Evolutionary conservation across 1,139 yeast genomes (phyloP).

Genomic region (Lodderomyces metapsilosis): DNA sequence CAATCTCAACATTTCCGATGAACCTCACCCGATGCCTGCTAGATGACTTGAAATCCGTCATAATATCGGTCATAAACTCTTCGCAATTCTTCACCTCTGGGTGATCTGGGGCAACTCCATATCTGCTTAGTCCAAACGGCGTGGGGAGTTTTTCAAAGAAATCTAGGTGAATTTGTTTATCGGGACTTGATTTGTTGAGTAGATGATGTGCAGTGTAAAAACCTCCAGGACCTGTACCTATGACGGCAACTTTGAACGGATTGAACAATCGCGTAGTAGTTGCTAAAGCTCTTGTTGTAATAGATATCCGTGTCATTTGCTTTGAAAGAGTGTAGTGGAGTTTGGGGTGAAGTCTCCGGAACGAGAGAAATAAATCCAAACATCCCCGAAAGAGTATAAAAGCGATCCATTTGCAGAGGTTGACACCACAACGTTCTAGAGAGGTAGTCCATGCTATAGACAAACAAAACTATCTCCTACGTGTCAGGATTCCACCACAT

Average conservation of each 20-base stretch:
- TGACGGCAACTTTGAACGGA: constrained; percentile 55
- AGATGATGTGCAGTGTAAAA: constrained; percentile 85
- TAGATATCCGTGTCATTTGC: constrained; percentile 1
- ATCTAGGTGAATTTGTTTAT: constrained; percentile 43
- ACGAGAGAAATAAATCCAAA: neutral
- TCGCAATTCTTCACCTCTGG: constrained; percentile 93
- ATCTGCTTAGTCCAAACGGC: constrained; percentile 88
- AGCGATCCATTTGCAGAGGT: too few relatives aligned
- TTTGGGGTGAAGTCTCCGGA: neutral
- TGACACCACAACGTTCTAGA: too few relatives aligned
- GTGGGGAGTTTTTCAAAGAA: constrained; percentile 81
- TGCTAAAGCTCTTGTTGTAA: constrained; percentile 9
- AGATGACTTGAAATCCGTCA: constrained; percentile 24
- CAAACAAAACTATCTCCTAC: too few relatives aligned
- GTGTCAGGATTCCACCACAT: too few relatives aligned
- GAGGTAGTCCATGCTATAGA: too few relatives aligned
- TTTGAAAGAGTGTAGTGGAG: neutral
- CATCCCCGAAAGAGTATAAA: neutral
- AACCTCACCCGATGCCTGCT: constrained; percentile 50
- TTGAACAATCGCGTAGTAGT: constrained; percentile 10
- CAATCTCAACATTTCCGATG: constrained; percentile 74
- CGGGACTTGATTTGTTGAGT: constrained; percentile 44
- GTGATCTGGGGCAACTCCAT: constrained; percentile 99
- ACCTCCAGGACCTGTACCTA: constrained; percentile 97
- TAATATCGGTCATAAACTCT: constrained; percentile 70